Conservation (phyloP, 106 monocot genomes). For the Ottelia alismoides region DNA sequence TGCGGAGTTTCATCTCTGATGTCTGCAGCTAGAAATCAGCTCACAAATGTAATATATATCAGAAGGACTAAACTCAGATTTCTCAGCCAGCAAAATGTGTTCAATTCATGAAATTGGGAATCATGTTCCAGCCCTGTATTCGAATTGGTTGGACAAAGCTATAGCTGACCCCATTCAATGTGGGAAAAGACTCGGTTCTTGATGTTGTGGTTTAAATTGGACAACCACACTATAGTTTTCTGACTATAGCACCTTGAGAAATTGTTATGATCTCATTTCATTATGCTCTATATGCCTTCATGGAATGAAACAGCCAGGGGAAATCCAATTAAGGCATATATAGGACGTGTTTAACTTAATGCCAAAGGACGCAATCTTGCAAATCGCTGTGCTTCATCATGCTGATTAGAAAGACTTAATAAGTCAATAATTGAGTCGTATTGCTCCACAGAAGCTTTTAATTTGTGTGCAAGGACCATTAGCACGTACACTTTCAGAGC, state of each 20-base stretch:
- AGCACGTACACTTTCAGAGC: slow-evolving; percentile 43
- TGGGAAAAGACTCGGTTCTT: too few species aligned
- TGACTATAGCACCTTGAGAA: too few species aligned
- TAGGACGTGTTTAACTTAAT: slow-evolving; percentile 1
- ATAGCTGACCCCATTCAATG: too few species aligned
- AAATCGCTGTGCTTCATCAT: slow-evolving; percentile 48
- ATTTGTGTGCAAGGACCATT: slow-evolving; percentile 48
- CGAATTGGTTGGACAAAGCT: too few species aligned
- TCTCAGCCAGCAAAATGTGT: too few species aligned
- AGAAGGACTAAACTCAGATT: too few species aligned
- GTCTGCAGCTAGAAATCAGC: too few species aligned
- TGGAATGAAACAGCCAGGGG: neutral
- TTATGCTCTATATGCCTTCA: neutral
- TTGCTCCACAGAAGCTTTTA: slow-evolving; percentile 10
- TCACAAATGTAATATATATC: too few species aligned
- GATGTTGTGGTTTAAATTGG: neutral
- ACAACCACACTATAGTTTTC: neutral
- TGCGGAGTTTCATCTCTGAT: too few species aligned
- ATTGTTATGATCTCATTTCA: too few species aligned
- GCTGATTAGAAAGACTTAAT: slow-evolving; percentile 10
- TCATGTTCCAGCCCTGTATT: too few species aligned
- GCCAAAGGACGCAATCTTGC: slow-evolving; percentile 24
- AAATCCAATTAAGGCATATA: neutral
- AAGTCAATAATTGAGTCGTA: slow-evolving; percentile 13
- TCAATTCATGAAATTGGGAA: too few species aligned